phyloP scores from a whole-genome alignment of 768 basidiomycete species.

The Pholiota molesta region DNA sequence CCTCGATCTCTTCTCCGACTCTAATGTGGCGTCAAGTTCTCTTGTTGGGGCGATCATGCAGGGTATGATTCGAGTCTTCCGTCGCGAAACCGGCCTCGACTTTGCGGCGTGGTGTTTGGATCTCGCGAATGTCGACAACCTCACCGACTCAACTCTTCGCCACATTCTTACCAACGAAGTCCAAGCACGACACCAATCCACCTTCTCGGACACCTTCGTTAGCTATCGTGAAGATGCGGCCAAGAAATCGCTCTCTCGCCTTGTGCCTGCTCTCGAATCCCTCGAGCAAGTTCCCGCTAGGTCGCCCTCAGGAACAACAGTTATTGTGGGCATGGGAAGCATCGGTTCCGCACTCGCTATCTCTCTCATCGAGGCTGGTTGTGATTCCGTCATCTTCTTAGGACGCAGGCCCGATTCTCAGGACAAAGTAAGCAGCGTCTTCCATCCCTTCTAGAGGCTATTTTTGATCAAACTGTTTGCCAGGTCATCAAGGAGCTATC shows the following conservation, averaged over 20 bases:
- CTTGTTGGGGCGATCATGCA: constrained; percentile 29
- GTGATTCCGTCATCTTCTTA: constrained; percentile 27
- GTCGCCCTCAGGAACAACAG: constrained; percentile 25
- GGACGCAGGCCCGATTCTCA: constrained; percentile 26
- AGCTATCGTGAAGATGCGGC: constrained; percentile 25
- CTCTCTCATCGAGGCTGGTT: constrained; percentile 27
- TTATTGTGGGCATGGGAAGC: constrained; percentile 37
- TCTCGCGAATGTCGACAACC: constrained; percentile 19
- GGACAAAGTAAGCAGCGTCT: constrained; percentile 20
- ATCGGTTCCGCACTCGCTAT: constrained; percentile 30
- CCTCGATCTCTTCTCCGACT: constrained; percentile 24
- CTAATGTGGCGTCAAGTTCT: constrained; percentile 15
- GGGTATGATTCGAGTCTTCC: constrained; percentile 35
- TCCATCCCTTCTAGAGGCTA: neutral
- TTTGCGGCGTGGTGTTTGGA: constrained; percentile 30
- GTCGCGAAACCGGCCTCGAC: constrained; percentile 28
- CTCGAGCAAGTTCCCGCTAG: constrained; percentile 16
- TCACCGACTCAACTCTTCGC: constrained; percentile 11
- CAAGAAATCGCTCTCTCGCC: constrained; percentile 22
- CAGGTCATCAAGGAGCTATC: constrained; percentile 26
- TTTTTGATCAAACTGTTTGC: neutral
- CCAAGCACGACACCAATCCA: constrained; percentile 20
- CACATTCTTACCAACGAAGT: constrained; percentile 20
- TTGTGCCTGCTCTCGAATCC: constrained; percentile 27
- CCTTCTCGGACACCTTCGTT: constrained; percentile 22